A percentile compares a stretch with the other conserved stretches of the same genome.
Evolutionary conservation across 1,284 basidiomycete genomes (phyloP).

Genomic region (Tilletia caries): DNA sequence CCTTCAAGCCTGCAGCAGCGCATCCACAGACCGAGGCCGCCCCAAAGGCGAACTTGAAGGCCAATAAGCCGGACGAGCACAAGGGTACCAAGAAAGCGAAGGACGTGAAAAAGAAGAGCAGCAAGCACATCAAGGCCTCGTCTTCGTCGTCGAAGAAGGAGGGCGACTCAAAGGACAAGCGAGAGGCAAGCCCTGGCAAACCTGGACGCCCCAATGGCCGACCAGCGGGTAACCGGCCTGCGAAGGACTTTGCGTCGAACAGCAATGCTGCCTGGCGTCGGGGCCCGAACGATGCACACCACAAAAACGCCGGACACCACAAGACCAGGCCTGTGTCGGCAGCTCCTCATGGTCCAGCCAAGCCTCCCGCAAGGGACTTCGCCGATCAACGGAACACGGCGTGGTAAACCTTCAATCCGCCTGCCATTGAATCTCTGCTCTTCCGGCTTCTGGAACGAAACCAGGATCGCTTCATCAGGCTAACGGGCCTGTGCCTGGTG

Average conservation of each 20-base stretch:
- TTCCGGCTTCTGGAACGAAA: too few relatives aligned
- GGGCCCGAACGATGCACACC: too few relatives aligned
- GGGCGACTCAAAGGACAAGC: not conserved
- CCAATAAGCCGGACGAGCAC: not conserved
- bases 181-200: not conserved
- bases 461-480: too few relatives aligned
- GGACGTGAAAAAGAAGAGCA: not conserved
- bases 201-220: not conserved
- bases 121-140: not conserved
- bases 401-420: too few relatives aligned
- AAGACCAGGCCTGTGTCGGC: not conserved
- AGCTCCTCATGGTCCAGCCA: not conserved
- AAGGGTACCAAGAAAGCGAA: not conserved
- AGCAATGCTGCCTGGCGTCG: slow-evolving; percentile 5
- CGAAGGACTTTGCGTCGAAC: slow-evolving; percentile 8
- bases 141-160: not conserved
- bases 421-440: too few relatives aligned
- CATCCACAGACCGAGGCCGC: not conserved
- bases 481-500: too few relatives aligned
- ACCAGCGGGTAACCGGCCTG: not conserved
- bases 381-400: slow-evolving; percentile 1
- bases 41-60: not conserved
- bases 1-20: too few relatives aligned
- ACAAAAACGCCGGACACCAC: too few relatives aligned
- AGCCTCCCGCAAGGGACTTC: not conserved